Conservation (phyloP, 768 basidiomycete species). For the Psilocybe cyanescens region DNA sequence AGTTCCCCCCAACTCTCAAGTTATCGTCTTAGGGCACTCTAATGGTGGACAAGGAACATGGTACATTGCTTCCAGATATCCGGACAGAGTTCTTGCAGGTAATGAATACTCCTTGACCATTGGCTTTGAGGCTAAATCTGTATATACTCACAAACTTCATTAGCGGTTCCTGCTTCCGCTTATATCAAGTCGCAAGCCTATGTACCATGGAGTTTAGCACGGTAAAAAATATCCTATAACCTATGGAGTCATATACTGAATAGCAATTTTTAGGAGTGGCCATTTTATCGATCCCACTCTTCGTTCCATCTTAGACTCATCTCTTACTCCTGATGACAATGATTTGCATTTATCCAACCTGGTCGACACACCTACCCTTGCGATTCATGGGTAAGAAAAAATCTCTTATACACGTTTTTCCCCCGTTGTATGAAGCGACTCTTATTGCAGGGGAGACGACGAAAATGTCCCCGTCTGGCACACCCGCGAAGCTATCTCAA, state of each 20-base stretch:
- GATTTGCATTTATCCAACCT: conserved; percentile 85
- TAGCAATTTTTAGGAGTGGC: conserved; percentile 28
- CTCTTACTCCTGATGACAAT: conserved; percentile 85
- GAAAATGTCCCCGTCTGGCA: conserved; percentile 91
- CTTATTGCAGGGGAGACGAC: conserved; percentile 62
- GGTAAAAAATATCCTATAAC: conserved; percentile 31
- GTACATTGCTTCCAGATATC: conserved; percentile 77
- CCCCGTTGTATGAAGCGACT: neutral
- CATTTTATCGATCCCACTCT: conserved; percentile 82
- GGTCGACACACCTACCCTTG: conserved; percentile 67
- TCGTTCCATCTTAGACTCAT: conserved; percentile 71
- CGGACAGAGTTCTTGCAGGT: conserved; percentile 75
- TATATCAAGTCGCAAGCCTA: conserved; percentile 92
- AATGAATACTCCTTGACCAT: conserved; percentile 12
- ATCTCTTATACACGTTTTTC: neutral
- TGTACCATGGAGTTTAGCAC: conserved; percentile 70
- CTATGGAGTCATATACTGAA: neutral
- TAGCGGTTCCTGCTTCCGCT: conserved; percentile 78
- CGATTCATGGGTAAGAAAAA: conserved; percentile 71
- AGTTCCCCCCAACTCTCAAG: conserved; percentile 34
- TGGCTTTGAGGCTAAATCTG: neutral
- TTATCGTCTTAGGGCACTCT: conserved; percentile 86
- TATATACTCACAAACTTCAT: neutral
- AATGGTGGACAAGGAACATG: conserved; percentile 93
- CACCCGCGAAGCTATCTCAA: conserved; percentile 63